Evolutionary conservation across 495 filamentous ascomycete genomes (phyloP), one percentile per base, ranked within the genome.

Genomic region (Trichodelitschia bisporula): DNA sequence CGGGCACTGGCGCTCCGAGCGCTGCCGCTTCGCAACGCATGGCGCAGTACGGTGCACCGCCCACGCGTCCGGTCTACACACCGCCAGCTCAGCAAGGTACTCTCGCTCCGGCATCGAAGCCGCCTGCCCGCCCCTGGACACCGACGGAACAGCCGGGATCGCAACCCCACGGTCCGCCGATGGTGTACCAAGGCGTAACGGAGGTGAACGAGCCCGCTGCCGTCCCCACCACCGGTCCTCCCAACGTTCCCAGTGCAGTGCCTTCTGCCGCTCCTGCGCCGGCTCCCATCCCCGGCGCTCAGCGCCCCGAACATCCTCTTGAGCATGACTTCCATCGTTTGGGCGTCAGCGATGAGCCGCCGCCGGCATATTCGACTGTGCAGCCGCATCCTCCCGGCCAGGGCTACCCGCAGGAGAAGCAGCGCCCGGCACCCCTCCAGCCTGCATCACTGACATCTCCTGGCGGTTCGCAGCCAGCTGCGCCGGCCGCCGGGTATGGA

Each of bases 81-180:
- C 42, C 49, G 19, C 45, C 45, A 15, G 51, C 52, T 32, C 40
- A 51, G 32, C 51, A 53, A 31, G n/a, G n/a, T n/a, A n/a, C n/a
- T n/a, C n/a, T n/a, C n/a, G n/a, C n/a, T n/a, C n/a, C n/a, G n/a
- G n/a, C n/a, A n/a, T n/a, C n/a, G n/a, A 55, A 55, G 6, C 59
- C 59, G 31, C 57, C 66, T 6, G 58, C 63, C 23, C 63, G 84
- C 31, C 82, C 82, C 28, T 97, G 86, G 86, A 97, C 89, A 12
- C 86, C 86, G 1, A 95, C 86, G 17, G 86, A 97, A 46, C 60
- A 72, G 32, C 83, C 86, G 2, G 86, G 77, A 4, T 72, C 69
- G 33, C 68, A 80, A 34, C 83, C 80, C 2, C 80, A 90, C 58
- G 86, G 84, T 0, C 83, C 86, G 19, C 82, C 86, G 3, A 80